Conservation (phyloP, 495 filamentous ascomycete genomes). For the Xylaria nigripes region DNA sequence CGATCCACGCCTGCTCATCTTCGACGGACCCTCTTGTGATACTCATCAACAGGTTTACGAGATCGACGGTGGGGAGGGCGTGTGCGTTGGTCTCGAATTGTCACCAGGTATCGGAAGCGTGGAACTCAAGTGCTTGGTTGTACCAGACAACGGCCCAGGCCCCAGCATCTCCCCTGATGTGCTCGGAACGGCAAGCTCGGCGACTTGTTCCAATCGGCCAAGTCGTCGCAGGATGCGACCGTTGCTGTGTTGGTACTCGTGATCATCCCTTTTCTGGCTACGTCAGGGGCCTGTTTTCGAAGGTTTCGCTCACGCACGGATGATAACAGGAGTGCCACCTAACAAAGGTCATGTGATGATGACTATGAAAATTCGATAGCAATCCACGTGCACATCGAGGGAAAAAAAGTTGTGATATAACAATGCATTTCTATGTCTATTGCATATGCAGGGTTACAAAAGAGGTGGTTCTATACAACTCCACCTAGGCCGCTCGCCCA, state of each 20-base stretch:
- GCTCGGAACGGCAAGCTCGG: too few relatives aligned
- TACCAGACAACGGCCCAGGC: not conserved
- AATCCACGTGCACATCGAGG: not conserved
- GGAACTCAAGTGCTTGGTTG: not conserved
- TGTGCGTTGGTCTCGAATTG: not conserved
- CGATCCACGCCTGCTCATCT: not conserved
- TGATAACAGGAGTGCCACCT: too few relatives aligned
- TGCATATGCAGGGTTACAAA: not conserved
- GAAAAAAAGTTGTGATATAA: not conserved
- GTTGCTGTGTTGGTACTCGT: too few relatives aligned
- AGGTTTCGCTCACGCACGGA: too few relatives aligned
- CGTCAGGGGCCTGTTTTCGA: too few relatives aligned
- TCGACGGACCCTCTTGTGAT: not conserved
- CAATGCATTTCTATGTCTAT: not conserved
- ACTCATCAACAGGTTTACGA: not conserved
- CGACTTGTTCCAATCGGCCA: not conserved
- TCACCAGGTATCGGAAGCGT: not conserved
- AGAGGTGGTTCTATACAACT: not conserved
- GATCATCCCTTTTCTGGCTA: too few relatives aligned
- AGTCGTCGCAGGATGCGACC: not conserved
- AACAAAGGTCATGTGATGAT: not conserved
- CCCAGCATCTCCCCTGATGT: too few relatives aligned
- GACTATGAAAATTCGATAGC: not conserved
- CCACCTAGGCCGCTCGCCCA: constrained; percentile 16
- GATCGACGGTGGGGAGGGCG: not conserved